Conservation (phyloP, 1,284 basidiomycete genomes). For the Rhodotorula sp. region DNA sequence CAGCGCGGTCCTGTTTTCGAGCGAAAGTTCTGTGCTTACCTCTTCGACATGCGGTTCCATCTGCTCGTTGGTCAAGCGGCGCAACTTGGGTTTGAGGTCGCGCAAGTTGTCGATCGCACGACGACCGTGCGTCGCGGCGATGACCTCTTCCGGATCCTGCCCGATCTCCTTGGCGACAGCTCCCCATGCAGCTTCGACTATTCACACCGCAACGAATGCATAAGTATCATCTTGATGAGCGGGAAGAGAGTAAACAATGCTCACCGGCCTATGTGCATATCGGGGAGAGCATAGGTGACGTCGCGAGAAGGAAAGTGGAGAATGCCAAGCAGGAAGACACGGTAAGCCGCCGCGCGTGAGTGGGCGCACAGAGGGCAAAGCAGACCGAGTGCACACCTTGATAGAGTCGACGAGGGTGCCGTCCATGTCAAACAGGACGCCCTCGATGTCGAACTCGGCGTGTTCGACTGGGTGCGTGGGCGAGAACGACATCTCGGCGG, state of each 20-base stretch:
- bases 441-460: constrained; percentile 45
- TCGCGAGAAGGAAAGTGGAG: not conserved
- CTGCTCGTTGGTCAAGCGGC: constrained; percentile 54
- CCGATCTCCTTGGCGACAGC: constrained; percentile 59
- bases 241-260: too few relatives aligned
- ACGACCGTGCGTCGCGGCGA: constrained; percentile 67
- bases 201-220: too few relatives aligned
- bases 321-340: not conserved
- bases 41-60: constrained; percentile 65
- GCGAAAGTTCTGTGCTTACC: constrained; percentile 25
- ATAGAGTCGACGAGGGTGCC: constrained; percentile 36
- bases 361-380: not conserved
- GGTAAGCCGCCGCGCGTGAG: not conserved
- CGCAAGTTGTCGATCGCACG: constrained; percentile 65
- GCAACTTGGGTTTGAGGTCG: constrained; percentile 61
- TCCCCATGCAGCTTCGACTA: constrained; percentile 70
- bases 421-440: constrained; percentile 39
- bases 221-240: not conserved
- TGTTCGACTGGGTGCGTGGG: constrained; percentile 41
- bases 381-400: constrained; percentile 5
- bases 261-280: not conserved
- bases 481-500: constrained; percentile 17
- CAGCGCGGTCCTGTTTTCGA: too few relatives aligned
- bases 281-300: not conserved
- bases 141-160: constrained; percentile 45